Evolutionary conservation across 2,329 filamentous ascomycete genomes (phyloP), one percentile per base, ranked within the genome.

Genomic region (Penicillium sp.): DNA sequence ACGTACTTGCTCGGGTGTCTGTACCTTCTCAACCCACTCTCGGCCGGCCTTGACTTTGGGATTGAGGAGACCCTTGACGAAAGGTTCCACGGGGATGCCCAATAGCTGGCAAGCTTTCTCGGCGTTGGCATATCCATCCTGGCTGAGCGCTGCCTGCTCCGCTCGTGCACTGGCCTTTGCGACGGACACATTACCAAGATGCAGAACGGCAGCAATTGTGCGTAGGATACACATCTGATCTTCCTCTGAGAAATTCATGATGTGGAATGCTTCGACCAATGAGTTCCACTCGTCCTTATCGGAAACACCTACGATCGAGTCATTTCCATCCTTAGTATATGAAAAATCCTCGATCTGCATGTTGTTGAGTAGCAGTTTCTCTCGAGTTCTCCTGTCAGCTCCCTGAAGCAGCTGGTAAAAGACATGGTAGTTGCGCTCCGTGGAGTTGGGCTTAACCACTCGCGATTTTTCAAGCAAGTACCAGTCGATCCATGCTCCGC

Each of bases 1-100:
- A 20, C 90, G 88, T 37, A 97, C 95, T 70, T 99, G 94, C 59
- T 99, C 95, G 0, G 94, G 93, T 1, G 93, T 97, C 69, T 99
- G 94, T 1, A 95, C 92, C 71, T 97, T 99, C 68, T 97, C 92
- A 2, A 99, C 94, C 94, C 93, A 97, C 75, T 99, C 94, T 46
- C 92, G 85, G 17, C 94, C 94, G 34, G 94, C 94, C 73, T 96
- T 97, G 33, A 99, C 95, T 51, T 86, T 90, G 8, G 94, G 94
- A 67, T 97, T 94, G 9, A 99, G 80, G 4, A 99, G 78, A 0
- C 91, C 92, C 68, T 91, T 90, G 9, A 96, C 80, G 59, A 99
- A 99, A 1, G 89, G 84, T 32, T 97, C 92, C 0, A 88, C 68
- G 2, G 89, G 83, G 15, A 99, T 92, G 0, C 92, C 93, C 4